A percentile compares a stretch with the other conserved stretches of the same genome.
phyloP scores from a whole-genome alignment of 306 rosid species.

The Fragaria nilgerrensis region DNA sequence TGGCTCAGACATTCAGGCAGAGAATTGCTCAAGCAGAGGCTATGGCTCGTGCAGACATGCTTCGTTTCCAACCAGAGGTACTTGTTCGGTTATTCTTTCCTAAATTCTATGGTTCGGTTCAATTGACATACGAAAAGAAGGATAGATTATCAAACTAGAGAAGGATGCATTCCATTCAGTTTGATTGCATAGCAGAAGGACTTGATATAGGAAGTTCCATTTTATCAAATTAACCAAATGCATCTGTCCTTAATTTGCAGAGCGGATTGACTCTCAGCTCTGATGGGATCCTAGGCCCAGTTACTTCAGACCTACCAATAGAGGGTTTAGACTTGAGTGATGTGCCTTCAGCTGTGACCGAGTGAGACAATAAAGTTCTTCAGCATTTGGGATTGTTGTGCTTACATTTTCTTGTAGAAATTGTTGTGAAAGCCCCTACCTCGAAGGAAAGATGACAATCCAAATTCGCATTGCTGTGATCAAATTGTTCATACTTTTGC shows the following conservation, averaged over 20 bases:
- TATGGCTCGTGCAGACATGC: constrained; percentile 98
- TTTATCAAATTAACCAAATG: neutral
- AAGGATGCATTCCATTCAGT: neutral
- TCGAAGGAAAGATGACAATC: neutral
- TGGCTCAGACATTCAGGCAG: constrained; percentile 95
- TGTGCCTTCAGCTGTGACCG: constrained; percentile 49
- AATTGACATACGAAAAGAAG: neutral
- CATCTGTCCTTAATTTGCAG: constrained; percentile 36
- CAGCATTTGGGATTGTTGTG: neutral
- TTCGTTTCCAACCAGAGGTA: constrained; percentile 92
- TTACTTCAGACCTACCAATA: constrained; percentile 65
- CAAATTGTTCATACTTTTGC: neutral
- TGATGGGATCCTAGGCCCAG: constrained; percentile 80
- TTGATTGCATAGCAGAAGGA: neutral
- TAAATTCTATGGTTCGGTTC: neutral
- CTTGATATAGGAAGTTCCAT: neutral
- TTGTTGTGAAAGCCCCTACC: constrained; percentile 4
- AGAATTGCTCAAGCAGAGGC: constrained; percentile 99
- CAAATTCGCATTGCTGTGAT: neutral
- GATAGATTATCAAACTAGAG: neutral
- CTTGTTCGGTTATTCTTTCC: constrained; percentile 13
- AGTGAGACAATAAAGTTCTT: constrained; percentile 6
- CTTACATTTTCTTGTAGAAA: constrained; percentile 25
- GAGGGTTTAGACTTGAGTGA: constrained; percentile 77
- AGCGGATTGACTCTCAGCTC: constrained; percentile 78